Percentiles rank a stretch among this genome's conserved stretches.
These are phyloP conservation scores for Acacia melanoxylon DNA, from an alignment of 306 rosid genomes.

Conservation along the genomic window DNA sequence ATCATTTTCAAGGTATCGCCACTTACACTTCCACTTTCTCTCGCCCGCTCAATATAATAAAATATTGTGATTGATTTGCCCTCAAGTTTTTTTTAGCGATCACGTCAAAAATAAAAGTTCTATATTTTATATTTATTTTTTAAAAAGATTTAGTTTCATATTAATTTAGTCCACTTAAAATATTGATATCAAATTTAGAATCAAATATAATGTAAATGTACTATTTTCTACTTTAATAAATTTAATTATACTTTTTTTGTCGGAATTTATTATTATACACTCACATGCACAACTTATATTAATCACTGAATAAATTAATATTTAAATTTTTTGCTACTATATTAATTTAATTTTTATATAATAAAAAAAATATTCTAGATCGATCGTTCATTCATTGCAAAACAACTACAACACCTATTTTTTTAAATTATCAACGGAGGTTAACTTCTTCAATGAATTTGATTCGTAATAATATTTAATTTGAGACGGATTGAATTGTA, in stretches of 20 bases:
- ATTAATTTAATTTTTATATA: background rate
- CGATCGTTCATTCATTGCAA: background rate
- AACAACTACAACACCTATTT: background rate
- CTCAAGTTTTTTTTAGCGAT: background rate
- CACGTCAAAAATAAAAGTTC: background rate
- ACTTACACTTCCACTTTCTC: background rate
- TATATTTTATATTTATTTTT: background rate
- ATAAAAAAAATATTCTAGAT: background rate
- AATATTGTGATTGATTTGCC: background rate
- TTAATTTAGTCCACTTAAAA: background rate
- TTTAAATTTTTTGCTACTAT: background rate
- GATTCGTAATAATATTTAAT: background rate
- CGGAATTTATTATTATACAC: background rate
- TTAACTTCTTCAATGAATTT: background rate
- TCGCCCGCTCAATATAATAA: background rate
- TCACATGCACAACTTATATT: background rate
- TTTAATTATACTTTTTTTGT: no score
- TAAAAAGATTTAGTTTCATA: background rate
- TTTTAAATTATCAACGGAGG: background rate
- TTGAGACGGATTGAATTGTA: background rate
- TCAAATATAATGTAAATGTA: background rate
- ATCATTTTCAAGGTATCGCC: background rate
- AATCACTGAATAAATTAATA: background rate
- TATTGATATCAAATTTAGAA: background rate
- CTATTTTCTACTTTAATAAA: background rate